Evolutionary conservation across 352 stramenopile species (phyloP).

Genomic region (Thalassiosira hispida): DNA sequence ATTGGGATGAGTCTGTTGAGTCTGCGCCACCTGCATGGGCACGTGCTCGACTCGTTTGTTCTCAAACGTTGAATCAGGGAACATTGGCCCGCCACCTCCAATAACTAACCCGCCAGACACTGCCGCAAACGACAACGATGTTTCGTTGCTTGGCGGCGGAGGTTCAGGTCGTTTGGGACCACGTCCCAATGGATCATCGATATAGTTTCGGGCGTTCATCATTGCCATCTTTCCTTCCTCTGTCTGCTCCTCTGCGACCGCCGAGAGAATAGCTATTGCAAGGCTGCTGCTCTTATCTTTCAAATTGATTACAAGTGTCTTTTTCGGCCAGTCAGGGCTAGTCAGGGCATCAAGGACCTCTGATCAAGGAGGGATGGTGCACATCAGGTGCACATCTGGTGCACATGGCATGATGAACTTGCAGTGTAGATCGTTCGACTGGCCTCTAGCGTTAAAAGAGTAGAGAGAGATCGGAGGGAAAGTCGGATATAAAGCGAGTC

Average conservation of each 20-base stretch:
- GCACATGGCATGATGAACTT: too few species aligned
- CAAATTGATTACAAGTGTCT: too few species aligned
- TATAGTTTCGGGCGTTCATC: conserved; percentile 17
- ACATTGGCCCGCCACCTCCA: conserved; percentile 15
- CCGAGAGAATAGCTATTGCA: too few species aligned
- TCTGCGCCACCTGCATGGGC: neutral
- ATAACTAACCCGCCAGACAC: neutral
- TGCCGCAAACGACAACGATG: neutral
- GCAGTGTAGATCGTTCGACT: too few species aligned
- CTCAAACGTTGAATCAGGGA: conserved; percentile 34
- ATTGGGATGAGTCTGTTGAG: too few species aligned
- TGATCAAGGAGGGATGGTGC: too few species aligned
- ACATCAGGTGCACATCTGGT: too few species aligned
- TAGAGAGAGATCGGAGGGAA: neutral
- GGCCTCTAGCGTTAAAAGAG: too few species aligned
- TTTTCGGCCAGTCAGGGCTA: too few species aligned
- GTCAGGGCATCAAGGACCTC: too few species aligned
- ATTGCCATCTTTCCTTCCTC: neutral
- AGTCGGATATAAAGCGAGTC: neutral
- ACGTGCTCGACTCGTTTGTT: neutral
- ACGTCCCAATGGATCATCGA: conserved; percentile 31
- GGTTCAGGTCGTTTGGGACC: conserved; percentile 13
- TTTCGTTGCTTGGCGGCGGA: conserved; percentile 1
- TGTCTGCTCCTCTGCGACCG: too few species aligned
- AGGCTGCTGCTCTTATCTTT: too few species aligned